A percentile compares a stretch with the other conserved stretches of the same genome.
phyloP scores from a whole-genome alignment of 208 protist genomes.

The Leishmania tropica region DNA sequence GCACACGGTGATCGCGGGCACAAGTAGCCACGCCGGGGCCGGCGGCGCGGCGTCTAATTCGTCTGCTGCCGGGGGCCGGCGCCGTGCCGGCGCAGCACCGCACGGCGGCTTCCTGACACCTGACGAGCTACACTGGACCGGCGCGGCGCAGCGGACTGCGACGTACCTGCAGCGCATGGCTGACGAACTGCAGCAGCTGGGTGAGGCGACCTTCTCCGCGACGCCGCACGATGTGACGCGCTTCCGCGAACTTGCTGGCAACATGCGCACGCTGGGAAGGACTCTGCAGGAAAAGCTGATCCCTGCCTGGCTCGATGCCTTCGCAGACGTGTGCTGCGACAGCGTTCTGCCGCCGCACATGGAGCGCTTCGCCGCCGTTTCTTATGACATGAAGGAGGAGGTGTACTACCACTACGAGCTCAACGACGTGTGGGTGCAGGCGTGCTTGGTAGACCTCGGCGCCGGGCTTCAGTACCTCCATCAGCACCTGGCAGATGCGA shows the following conservation, averaged over 20 bases:
- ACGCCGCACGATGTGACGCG: constrained; percentile 47
- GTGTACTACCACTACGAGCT: constrained; percentile 83
- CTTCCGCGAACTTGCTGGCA: constrained; percentile 68
- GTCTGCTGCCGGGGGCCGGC: background rate
- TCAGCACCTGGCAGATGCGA: constrained; percentile 28
- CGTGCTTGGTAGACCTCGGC: constrained; percentile 46
- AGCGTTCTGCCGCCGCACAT: constrained; percentile 51
- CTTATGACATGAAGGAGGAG: constrained; percentile 74
- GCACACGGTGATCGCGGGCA: constrained; percentile 19
- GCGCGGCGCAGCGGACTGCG: constrained; percentile 43
- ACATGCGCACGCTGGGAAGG: constrained; percentile 42
- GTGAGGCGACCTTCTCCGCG: constrained; percentile 14
- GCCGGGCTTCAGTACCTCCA: constrained; percentile 44
- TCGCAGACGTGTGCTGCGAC: constrained; percentile 34
- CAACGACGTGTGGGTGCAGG: constrained; percentile 85
- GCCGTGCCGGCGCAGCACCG: constrained; percentile 10
- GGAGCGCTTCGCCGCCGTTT: constrained; percentile 53
- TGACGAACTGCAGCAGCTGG: constrained; percentile 62
- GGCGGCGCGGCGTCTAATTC: constrained; percentile 7
- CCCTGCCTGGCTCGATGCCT: constrained; percentile 23
- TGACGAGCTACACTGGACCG: constrained; percentile 59
- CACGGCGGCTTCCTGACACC: constrained; percentile 37
- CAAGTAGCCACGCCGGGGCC: background rate
- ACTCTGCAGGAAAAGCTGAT: constrained; percentile 25
- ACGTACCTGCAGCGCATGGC: constrained; percentile 57